Evolutionary conservation across 2,329 filamentous ascomycete genomes (phyloP).

Genomic region (Penicillium sp.): DNA sequence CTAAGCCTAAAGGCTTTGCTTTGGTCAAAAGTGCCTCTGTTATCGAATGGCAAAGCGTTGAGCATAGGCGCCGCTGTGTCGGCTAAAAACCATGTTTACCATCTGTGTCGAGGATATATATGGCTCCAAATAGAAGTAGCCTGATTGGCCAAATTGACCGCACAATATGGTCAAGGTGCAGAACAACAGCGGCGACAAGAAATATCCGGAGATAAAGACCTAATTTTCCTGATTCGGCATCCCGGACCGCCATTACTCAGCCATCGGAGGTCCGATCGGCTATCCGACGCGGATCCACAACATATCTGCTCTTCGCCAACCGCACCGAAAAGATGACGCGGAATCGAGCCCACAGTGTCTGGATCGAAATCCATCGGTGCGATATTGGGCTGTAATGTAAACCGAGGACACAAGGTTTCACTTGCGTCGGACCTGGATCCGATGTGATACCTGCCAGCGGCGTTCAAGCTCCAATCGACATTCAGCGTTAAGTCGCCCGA

Average conservation of each 20-base stretch:
- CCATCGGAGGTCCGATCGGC: conserved; percentile 20
- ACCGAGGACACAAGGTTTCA: not conserved
- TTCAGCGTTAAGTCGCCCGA: conserved; percentile 16
- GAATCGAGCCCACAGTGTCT: conserved; percentile 14
- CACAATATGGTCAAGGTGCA: not conserved
- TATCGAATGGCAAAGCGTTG: not conserved
- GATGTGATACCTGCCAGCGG: conserved; percentile 14
- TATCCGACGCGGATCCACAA: conserved; percentile 20
- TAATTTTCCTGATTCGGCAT: not conserved
- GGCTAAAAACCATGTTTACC: not conserved
- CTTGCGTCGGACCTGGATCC: conserved; percentile 18
- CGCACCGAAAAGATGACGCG: conserved; percentile 12
- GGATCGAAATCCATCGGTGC: conserved; percentile 9
- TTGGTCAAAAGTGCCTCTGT: not conserved
- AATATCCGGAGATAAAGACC: not conserved
- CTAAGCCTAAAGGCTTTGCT: not conserved
- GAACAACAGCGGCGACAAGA: not conserved
- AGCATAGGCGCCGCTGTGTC: not conserved
- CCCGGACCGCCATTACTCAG: conserved; percentile 6
- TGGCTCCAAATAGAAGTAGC: not conserved
- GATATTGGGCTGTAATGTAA: conserved; percentile 11
- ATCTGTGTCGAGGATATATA: not conserved
- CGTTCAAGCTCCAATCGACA: conserved; percentile 18
- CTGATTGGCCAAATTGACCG: not conserved
- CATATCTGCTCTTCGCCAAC: conserved; percentile 7